A percentile compares a stretch with the other conserved stretches of the same genome.
Evolutionary conservation across 257 asterid genomes (phyloP).

Genomic region (Capsicum rhomboideum): DNA sequence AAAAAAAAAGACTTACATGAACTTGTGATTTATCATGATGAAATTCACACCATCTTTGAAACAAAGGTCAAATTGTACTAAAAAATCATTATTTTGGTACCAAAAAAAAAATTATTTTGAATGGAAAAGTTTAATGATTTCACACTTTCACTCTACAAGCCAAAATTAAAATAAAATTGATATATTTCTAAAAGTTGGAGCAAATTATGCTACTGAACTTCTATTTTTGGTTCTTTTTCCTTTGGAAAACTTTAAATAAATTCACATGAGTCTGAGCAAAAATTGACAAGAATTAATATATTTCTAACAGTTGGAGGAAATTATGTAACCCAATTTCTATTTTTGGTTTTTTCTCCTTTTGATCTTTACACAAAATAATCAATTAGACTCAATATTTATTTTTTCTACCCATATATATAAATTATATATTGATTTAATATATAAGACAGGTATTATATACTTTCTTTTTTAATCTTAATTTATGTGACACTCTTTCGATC

Average conservation of each 20-base stretch:
- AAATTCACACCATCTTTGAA: background rate
- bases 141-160: background rate
- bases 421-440: background rate
- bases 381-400: background rate
- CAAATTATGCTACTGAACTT: background rate
- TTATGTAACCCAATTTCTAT: background rate
- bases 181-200: background rate
- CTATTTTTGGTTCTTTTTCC: background rate
- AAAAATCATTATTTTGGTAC: no score
- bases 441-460: background rate
- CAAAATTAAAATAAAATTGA: background rate
- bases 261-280: background rate
- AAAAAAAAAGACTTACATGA: background rate
- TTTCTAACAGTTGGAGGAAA: background rate
- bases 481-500: background rate
- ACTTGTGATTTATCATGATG: background rate
- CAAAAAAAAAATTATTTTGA: background rate
- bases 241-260: background rate
- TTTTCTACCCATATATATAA: background rate
- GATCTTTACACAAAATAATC: background rate
- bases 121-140: background rate
- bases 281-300: background rate
- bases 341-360: background rate
- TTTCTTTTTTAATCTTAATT: accelerated
- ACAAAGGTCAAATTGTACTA: background rate